These are phyloP conservation scores for Limnomonas spitsbergensis DNA, from an alignment of 139 green algal genomes.

Conservation along the genomic window DNA sequence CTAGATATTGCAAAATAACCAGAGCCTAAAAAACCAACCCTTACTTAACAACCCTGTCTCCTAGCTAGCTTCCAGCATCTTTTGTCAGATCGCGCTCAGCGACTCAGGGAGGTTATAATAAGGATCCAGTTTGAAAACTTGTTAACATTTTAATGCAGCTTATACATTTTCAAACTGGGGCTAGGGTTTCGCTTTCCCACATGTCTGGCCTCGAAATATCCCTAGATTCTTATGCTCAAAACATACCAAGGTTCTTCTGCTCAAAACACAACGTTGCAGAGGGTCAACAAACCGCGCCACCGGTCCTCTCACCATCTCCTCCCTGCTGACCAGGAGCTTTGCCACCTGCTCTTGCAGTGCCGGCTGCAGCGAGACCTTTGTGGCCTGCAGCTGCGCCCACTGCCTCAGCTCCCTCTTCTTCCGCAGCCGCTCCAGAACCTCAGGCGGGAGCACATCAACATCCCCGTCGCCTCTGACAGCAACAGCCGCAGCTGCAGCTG, in stretches of 20 bases:
- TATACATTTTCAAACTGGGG: neutral
- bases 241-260: neutral
- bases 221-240: neutral
- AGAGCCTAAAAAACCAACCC: too few relatives aligned
- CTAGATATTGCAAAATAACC: neutral
- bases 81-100: too few relatives aligned
- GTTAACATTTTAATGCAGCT: neutral
- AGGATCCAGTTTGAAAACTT: neutral
- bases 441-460: neutral
- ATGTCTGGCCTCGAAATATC: neutral
- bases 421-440: neutral
- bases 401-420: slow-evolving; percentile 1
- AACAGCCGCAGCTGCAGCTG: neutral
- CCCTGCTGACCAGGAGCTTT: neutral
- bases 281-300: too few relatives aligned
- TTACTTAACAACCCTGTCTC: too few relatives aligned
- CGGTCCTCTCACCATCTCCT: neutral
- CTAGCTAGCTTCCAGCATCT: too few relatives aligned
- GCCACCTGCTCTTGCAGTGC: neutral
- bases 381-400: neutral
- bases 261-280: neutral
- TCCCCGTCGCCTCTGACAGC: neutral
- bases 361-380: neutral
- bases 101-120: neutral
- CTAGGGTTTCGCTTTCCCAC: neutral